Evolutionary conservation across 495 filamentous ascomycete species (phyloP).

Genomic region (Tuber brumale): DNA sequence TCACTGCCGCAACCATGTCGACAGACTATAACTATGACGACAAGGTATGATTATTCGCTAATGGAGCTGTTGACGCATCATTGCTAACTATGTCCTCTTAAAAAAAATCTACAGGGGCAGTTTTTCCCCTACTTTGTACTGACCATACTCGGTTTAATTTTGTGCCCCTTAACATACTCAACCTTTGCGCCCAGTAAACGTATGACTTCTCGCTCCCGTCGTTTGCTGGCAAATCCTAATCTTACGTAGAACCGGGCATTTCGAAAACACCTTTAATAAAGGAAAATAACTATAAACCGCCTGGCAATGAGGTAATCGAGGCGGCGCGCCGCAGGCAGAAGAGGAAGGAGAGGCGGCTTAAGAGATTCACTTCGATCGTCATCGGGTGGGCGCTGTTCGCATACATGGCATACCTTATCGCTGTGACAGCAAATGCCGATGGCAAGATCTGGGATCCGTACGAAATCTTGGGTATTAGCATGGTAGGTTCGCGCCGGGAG

Average conservation of each 20-base stretch:
- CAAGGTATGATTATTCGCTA: conserved; percentile 50
- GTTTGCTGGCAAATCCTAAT: conserved; percentile 54
- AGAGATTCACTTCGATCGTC: conserved; percentile 70
- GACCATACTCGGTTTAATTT: conserved; percentile 79
- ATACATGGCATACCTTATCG: conserved; percentile 86
- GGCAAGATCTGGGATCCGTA: conserved; percentile 81
- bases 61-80: conserved; percentile 10
- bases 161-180: conserved; percentile 82
- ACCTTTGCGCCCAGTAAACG: conserved; percentile 40
- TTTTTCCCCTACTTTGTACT: conserved; percentile 99
- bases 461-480: conserved; percentile 78
- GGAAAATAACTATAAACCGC: conserved; percentile 65
- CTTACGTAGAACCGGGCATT: conserved; percentile 49
- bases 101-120: conserved; percentile 58
- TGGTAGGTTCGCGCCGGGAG: conserved; percentile 50
- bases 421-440: conserved; percentile 48
- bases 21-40: conserved; percentile 98
- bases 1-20: conserved; percentile 58
- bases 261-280: conserved; percentile 60
- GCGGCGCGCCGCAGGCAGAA: conserved; percentile 78
- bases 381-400: conserved; percentile 78
- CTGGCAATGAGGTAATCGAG: conserved; percentile 77
- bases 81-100: not conserved
- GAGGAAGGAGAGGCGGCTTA: conserved; percentile 80
- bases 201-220: conserved; percentile 11